A percentile compares a stretch with the other conserved stretches of the same genome.
Conservation (phyloP, 352 stramenopile species). For the Peronosclerospora sorghi region DNA sequence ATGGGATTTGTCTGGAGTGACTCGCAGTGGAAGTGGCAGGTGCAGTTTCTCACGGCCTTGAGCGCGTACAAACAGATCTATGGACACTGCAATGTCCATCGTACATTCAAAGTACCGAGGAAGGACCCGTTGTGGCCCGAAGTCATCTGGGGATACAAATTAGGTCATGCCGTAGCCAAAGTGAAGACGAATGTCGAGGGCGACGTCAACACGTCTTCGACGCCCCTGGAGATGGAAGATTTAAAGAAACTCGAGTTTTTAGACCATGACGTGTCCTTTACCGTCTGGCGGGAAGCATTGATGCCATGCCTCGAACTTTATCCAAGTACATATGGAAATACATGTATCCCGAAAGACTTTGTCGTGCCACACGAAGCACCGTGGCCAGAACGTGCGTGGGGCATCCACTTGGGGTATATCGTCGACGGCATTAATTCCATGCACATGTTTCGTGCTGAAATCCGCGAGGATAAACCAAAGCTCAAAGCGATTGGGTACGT, state of each 20-base stretch:
- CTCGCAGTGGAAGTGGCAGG: slow-evolving; percentile 55
- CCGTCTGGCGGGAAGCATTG: slow-evolving; percentile 24
- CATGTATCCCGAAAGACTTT: slow-evolving; percentile 40
- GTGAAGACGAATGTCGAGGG: slow-evolving; percentile 20
- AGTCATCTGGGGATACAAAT: slow-evolving; percentile 60
- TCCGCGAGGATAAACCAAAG: slow-evolving; percentile 23
- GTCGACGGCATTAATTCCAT: slow-evolving; percentile 33
- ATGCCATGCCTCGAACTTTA: slow-evolving; percentile 37
- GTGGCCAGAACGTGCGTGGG: slow-evolving; percentile 37
- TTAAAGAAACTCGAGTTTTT: slow-evolving; percentile 40
- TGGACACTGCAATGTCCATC: slow-evolving; percentile 82
- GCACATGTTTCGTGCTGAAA: slow-evolving; percentile 31
- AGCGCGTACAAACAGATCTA: slow-evolving; percentile 66
- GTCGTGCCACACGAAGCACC: slow-evolving; percentile 32
- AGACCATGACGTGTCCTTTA: slow-evolving; percentile 12
- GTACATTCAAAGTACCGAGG: slow-evolving; percentile 81
- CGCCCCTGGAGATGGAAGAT: slow-evolving; percentile 14
- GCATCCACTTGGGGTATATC: slow-evolving; percentile 41
- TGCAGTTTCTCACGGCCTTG: slow-evolving; percentile 55
- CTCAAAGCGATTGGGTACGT: slow-evolving; percentile 43
- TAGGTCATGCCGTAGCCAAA: slow-evolving; percentile 61
- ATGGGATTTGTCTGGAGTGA: slow-evolving; percentile 66
- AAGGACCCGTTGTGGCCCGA: slow-evolving; percentile 67
- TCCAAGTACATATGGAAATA: slow-evolving; percentile 9
- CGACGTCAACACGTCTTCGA: slow-evolving; percentile 31